Base-by-base conservation (phyloP, 148 eudicot genomes). In the Silene uniflora region DNA sequence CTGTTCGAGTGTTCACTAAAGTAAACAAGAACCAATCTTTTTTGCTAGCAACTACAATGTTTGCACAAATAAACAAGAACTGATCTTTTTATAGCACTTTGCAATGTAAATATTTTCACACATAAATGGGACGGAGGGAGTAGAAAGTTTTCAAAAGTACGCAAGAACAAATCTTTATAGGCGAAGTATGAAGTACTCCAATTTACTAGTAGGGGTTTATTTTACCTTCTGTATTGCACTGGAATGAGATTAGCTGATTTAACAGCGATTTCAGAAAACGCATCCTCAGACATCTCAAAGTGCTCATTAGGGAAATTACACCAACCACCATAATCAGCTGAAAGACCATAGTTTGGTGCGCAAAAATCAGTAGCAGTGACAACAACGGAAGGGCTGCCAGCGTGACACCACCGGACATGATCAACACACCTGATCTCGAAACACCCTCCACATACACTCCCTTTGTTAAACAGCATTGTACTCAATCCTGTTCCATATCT, bases 301-400 rank as follows among this genome's bases (percentile, higher is more conserved):
- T 91, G 96, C 22, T 85, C 81, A n/a, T 79, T 75, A 8, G 96
- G 96, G 56, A 87, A 83, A 29, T 87, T 91, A 54, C 96, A 91
- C 96, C 96, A 91, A 2, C 92, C 92, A 63, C 92, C 96, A 71
- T 84, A 83, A 60, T 91, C 92, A 56, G 89, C 58, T 10, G 91
- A 67, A 52, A 86, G 89, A n/a, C 91, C 91, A 19, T 83, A 86
- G 58, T 89, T 89, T 0, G 91, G 93, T 23, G 96, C 71, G 68
- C 96, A 91, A 81, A 89, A 91, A 75, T 91, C 92, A 6, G 96
- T 86, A 69, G 85, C 92, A 4, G 91, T 89, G n/a, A 83, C 85
- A 12, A 87, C 68, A 16, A 88, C 84, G 8, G 91, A 84, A 0
- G 91, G 91, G 71, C 91, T 84, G 0, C 91, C 93, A 18, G 80